Conservation (phyloP, 257 asterid genomes). For the Jaltomata sinuosa region DNA sequence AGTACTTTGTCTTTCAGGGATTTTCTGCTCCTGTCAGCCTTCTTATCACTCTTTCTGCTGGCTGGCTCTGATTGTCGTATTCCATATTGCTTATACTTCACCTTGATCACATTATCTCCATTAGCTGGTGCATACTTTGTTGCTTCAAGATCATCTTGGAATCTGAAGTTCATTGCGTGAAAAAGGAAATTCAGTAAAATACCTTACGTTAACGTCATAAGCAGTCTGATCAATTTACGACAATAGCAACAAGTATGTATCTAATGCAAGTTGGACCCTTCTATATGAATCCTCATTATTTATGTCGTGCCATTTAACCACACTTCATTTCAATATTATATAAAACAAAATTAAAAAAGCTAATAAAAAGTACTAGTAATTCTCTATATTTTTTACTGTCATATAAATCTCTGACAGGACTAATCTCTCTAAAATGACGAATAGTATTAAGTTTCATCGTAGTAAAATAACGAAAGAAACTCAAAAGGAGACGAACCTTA, state of each 20-base stretch:
- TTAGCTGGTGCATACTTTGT: constrained; percentile 24
- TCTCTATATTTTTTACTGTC: background rate
- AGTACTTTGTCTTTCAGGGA: constrained; percentile 62
- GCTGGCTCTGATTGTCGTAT: constrained; percentile 19
- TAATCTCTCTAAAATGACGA: background rate
- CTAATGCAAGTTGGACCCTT: background rate
- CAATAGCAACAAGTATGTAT: background rate
- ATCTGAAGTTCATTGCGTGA: constrained; percentile 34
- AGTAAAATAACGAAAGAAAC: background rate
- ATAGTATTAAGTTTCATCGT: background rate
- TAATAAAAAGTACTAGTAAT: background rate
- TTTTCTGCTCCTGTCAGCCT: constrained; percentile 13
- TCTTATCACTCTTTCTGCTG: constrained; percentile 24
- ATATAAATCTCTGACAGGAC: background rate
- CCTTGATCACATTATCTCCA: constrained; percentile 39
- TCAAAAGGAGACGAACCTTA: constrained; percentile 36
- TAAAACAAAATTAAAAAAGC: background rate
- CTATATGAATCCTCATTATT: background rate
- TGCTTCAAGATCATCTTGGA: constrained; percentile 44
- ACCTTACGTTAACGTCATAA: background rate
- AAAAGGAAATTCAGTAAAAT: background rate
- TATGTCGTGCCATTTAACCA: background rate
- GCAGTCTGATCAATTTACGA: background rate
- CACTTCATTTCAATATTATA: background rate
- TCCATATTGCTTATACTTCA: constrained; percentile 44